phyloP scores from a whole-genome alignment of 2,329 filamentous ascomycete species.

The Talaromyces funiculosus region DNA sequence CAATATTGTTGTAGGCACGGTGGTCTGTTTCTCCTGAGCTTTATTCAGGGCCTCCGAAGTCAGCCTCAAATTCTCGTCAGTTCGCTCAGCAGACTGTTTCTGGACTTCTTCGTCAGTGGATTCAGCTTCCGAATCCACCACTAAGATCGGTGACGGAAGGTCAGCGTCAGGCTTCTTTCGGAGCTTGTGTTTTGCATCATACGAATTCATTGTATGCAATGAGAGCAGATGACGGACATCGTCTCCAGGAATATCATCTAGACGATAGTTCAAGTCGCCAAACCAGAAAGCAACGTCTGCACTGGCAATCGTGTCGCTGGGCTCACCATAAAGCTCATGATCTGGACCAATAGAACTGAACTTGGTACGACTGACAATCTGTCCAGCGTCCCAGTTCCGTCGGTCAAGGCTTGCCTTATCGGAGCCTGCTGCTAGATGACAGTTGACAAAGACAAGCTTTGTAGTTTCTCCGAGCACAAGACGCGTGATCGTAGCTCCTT shows the following conservation, averaged over 20 bases:
- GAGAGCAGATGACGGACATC: slow-evolving; percentile 81
- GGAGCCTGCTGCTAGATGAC: slow-evolving; percentile 80
- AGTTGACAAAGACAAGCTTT: slow-evolving; percentile 82
- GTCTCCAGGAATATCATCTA: slow-evolving; percentile 81
- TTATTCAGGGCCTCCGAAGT: not conserved
- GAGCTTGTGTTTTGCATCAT: slow-evolving; percentile 51
- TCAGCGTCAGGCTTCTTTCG: slow-evolving; percentile 23
- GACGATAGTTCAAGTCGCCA: slow-evolving; percentile 89
- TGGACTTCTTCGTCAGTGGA: slow-evolving; percentile 4
- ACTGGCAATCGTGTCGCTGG: slow-evolving; percentile 64
- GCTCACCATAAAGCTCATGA: slow-evolving; percentile 53
- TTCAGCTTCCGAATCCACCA: slow-evolving; percentile 9
- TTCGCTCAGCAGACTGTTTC: slow-evolving; percentile 7
- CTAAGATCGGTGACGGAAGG: slow-evolving; percentile 16
- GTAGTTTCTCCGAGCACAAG: slow-evolving; percentile 87
- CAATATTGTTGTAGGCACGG: slow-evolving; percentile 15
- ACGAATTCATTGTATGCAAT: slow-evolving; percentile 75
- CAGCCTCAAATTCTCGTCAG: not conserved
- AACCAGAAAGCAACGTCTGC: slow-evolving; percentile 97
- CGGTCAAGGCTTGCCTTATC: slow-evolving; percentile 73
- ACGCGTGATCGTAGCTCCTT: slow-evolving; percentile 77
- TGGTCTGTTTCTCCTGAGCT: not conserved
- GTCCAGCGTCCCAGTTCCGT: slow-evolving; percentile 81
- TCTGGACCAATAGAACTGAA: slow-evolving; percentile 71
- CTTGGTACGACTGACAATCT: slow-evolving; percentile 68